Percentiles rank a stretch among this genome's conserved stretches.
These are phyloP conservation scores for Pinus albicaulis DNA, from an alignment of 75 land plant species.

Conservation along the genomic window DNA sequence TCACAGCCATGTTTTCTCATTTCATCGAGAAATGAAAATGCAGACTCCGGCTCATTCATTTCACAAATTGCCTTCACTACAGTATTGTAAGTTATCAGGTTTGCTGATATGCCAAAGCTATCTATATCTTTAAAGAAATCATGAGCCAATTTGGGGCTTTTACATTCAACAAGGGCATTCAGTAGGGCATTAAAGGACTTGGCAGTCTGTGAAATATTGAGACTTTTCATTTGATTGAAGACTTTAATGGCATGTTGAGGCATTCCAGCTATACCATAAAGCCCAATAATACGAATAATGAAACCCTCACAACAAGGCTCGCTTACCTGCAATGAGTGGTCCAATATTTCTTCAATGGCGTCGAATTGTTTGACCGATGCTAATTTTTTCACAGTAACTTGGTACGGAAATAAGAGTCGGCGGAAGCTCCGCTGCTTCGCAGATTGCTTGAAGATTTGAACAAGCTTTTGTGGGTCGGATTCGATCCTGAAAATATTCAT, in stretches of 20 bases:
- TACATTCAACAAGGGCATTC: constrained; percentile 25
- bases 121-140: constrained; percentile 18
- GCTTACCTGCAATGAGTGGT: constrained; percentile 26
- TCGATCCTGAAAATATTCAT: constrained; percentile 24
- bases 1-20: constrained; percentile 41
- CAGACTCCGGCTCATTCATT: constrained; percentile 27
- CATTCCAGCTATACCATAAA: constrained; percentile 63
- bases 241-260: constrained; percentile 38
- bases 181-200: constrained; percentile 59
- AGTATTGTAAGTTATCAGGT: constrained; percentile 34
- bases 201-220: constrained; percentile 26
- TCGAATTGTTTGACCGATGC: constrained; percentile 41
- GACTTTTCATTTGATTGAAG: constrained; percentile 41
- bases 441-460: constrained; percentile 35
- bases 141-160: constrained; percentile 13
- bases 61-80: constrained; percentile 43
- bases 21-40: constrained; percentile 37
- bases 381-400: neutral
- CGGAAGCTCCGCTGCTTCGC: constrained; percentile 20
- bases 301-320: constrained; percentile 51
- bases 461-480: constrained; percentile 45
- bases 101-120: constrained; percentile 22
- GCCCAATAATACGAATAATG: constrained; percentile 39
- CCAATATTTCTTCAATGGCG: constrained; percentile 49
- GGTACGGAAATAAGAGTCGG: too few species aligned